These are phyloP conservation scores for Cicer arietinum DNA, from an alignment of 306 rosid species.

Conservation along the genomic window DNA sequence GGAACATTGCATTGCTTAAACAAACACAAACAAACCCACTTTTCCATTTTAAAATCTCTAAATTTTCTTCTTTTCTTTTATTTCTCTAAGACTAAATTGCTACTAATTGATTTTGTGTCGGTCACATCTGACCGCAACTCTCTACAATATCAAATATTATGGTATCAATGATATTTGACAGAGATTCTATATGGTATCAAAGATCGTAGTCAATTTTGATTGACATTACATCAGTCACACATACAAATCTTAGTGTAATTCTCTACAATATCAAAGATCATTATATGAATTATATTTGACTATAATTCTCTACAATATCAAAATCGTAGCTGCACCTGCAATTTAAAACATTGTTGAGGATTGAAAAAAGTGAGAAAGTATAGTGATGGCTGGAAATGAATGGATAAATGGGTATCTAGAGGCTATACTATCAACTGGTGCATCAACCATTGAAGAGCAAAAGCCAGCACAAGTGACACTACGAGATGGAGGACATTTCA, in stretches of 20 bases:
- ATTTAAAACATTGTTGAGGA: not conserved
- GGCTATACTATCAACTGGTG: constrained; percentile 82
- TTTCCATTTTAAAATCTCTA: no score
- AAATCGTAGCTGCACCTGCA: not conserved
- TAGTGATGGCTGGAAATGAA: constrained; percentile 87
- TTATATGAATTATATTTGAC: not conserved
- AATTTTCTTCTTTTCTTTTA: not conserved
- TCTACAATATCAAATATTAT: no score
- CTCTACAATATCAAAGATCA: not conserved
- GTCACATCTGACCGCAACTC: no score
- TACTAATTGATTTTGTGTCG: no score
- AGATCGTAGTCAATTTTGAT: no score
- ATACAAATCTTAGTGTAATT: not conserved
- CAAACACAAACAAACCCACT: not conserved
- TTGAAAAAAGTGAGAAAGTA: not conserved
- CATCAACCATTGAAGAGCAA: constrained; percentile 77
- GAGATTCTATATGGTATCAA: no score
- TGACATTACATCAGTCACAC: no score
- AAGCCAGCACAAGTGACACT: constrained; percentile 61
- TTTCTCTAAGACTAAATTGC: not conserved
- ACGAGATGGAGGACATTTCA: constrained; percentile 71
- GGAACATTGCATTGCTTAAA: not conserved
- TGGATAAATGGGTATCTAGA: constrained; percentile 95
- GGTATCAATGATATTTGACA: no score
- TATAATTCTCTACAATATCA: not conserved